Evolutionary conservation across 768 basidiomycete species (phyloP), one percentile per base, ranked within the genome.

Genomic region (Udeniomyces megalosporus): DNA sequence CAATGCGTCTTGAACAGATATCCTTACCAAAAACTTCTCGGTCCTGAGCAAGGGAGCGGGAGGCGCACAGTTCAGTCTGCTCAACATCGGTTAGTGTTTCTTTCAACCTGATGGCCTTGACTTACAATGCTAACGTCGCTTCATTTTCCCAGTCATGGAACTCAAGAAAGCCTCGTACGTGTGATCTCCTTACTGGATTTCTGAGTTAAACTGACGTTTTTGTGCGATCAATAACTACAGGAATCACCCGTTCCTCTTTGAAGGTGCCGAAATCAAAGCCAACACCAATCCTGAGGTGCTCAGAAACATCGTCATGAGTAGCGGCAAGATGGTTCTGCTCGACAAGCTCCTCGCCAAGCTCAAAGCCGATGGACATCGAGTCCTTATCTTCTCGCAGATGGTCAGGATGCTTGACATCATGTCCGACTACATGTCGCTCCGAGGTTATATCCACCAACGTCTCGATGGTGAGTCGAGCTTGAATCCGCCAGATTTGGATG

Each of bases 301-400:
- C 65, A 88, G 87, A 69, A 92, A 91, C n/a, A 80, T 99, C 22
- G 89, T 97, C 66, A 95, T 95, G 88, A 93, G 85, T 74, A 91
- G 89, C 65, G 95, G 95, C 35, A 99, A 99, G 77, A 84, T 99
- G 85, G 92, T 97, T 53, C 77, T 99, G 34, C 83, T 99, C 59
- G 95, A 99, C 77, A 99, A 99, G 74, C 81, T 99, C 17, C 82
- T 97, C n/a, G 80, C 79, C 26, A 83, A 88, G 20, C 80, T 97
- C 54, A 86, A 86, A 69, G 83, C 81, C 67, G 93, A 97, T 71
- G 87, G 88, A 3, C 95, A 97, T 70, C 86, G 95, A 54, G 95
- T 99, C 29, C 80, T 99, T 68, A 97, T 99, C 69, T 99, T 99
- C 78, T 95, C 91, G 70, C 74, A 96, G 75, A 99, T 99, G 95